Conservation (phyloP, 441 rosid genomes). For the Syzygium syzygioides region DNA sequence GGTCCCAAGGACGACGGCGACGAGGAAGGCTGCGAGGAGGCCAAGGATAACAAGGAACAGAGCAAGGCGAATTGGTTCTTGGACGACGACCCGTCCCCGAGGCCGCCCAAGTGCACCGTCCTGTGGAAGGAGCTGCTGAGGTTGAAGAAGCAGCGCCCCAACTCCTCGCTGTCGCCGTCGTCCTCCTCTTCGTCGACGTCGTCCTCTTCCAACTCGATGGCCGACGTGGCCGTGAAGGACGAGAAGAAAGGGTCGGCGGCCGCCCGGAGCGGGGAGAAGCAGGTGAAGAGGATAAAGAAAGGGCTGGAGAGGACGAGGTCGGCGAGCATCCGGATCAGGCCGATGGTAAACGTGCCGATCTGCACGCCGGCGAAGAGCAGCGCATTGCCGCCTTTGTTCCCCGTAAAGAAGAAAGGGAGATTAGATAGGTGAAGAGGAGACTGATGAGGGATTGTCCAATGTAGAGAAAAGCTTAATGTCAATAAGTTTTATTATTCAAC, state of each 20-base stretch:
- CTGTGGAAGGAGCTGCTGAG: constrained; percentile 15
- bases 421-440: constrained; percentile 35
- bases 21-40: constrained; percentile 19
- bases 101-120: constrained; percentile 17
- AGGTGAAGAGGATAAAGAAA: constrained; percentile 5
- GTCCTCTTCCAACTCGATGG: constrained; percentile 9
- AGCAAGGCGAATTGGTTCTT: constrained; percentile 4
- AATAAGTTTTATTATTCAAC: constrained; percentile 6
- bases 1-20: constrained; percentile 28
- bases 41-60: not conserved
- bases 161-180: not conserved
- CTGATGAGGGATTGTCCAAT: not conserved
- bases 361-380: constrained; percentile 7
- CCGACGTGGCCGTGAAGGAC: not conserved
- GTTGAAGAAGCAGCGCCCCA: constrained; percentile 6
- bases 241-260: not conserved
- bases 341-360: constrained; percentile 12
- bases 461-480: constrained; percentile 10
- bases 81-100: constrained; percentile 12
- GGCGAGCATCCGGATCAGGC: constrained; percentile 13
- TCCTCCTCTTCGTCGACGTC: constrained; percentile 5
- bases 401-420: constrained; percentile 58
- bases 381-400: constrained; percentile 42
- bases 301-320: constrained; percentile 16
- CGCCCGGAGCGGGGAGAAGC: not conserved